Conservation (phyloP, 495 filamentous ascomycete species). For the Penicillium paradoxum region DNA sequence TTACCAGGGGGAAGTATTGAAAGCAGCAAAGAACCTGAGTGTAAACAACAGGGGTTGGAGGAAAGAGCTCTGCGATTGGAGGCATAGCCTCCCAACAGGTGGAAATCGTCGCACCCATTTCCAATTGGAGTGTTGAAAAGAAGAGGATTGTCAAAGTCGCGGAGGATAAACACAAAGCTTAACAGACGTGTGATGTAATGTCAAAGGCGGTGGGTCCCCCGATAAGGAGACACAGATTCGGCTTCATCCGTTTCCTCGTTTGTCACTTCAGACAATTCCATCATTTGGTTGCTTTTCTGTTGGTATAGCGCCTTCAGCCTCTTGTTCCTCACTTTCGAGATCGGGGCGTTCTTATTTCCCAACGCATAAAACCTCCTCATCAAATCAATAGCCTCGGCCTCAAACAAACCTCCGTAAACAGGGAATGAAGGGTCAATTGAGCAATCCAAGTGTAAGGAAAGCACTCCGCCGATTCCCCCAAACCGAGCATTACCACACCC, state of each 20-base stretch:
- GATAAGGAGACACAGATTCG: not conserved
- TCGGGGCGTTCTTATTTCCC: no score
- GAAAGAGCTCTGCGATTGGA: slow-evolving; percentile 36
- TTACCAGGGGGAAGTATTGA: slow-evolving; percentile 47
- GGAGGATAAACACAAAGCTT: not conserved
- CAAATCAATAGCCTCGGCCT: no score
- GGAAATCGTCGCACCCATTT: slow-evolving; percentile 29
- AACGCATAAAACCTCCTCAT: no score
- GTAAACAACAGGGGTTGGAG: slow-evolving; percentile 47
- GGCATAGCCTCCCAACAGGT: slow-evolving; percentile 18
- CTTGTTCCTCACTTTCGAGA: no score
- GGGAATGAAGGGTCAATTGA: no score
- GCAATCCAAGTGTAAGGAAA: no score
- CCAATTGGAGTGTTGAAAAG: not conserved
- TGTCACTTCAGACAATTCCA: not conserved
- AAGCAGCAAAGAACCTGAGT: slow-evolving; percentile 46
- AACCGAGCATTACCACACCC: no score
- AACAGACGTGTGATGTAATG: slow-evolving; percentile 3
- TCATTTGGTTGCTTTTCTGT: not conserved
- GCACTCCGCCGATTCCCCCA: no score
- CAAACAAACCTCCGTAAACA: no score
- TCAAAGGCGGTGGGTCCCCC: slow-evolving; percentile 8
- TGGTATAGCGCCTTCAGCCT: no score
- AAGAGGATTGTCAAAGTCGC: not conserved
- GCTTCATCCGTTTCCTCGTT: not conserved